Conservation (phyloP, 768 basidiomycete genomes). For the Panellus pusillus region DNA sequence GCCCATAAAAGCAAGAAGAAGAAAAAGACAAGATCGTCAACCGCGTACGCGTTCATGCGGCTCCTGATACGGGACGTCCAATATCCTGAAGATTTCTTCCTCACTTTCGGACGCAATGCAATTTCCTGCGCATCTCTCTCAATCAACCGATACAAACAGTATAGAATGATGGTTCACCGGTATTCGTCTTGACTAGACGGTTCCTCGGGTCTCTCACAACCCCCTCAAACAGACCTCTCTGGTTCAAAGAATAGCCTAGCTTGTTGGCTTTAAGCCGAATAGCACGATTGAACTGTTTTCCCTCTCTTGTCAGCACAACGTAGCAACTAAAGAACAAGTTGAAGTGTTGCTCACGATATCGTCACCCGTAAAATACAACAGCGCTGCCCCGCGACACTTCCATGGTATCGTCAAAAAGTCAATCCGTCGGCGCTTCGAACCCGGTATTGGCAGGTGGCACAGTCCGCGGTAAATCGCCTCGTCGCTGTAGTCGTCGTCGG, state of each 20-base stretch:
- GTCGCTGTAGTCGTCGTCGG: slow-evolving; percentile 63
- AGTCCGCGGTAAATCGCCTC: slow-evolving; percentile 85
- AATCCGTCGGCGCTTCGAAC: slow-evolving; percentile 65
- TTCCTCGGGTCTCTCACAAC: slow-evolving; percentile 72
- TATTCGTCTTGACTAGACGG: slow-evolving; percentile 56
- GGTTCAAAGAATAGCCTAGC: slow-evolving; percentile 84
- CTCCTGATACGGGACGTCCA: slow-evolving; percentile 81
- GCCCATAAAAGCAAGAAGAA: too few species aligned
- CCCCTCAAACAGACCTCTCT: slow-evolving; percentile 74
- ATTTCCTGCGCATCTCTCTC: slow-evolving; percentile 42
- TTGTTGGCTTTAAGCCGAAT: slow-evolving; percentile 82
- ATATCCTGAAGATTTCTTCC: slow-evolving; percentile 77
- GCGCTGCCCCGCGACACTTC: slow-evolving; percentile 73
- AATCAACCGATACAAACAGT: neutral
- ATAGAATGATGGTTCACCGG: slow-evolving; percentile 42
- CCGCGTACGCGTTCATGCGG: slow-evolving; percentile 69
- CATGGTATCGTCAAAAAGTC: slow-evolving; percentile 87
- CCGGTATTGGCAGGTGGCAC: slow-evolving; percentile 53
- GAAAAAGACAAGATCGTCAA: slow-evolving; percentile 18
- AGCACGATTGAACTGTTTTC: slow-evolving; percentile 79
- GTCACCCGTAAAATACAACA: slow-evolving; percentile 94
- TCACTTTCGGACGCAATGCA: slow-evolving; percentile 83
- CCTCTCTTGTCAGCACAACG: too few species aligned
- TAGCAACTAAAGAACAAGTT: neutral
- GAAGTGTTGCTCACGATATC: slow-evolving; percentile 65